These are phyloP conservation scores for Ceratobasidium theobromae DNA, from an alignment of 1,284 basidiomycete genomes.

Conservation along the genomic window DNA sequence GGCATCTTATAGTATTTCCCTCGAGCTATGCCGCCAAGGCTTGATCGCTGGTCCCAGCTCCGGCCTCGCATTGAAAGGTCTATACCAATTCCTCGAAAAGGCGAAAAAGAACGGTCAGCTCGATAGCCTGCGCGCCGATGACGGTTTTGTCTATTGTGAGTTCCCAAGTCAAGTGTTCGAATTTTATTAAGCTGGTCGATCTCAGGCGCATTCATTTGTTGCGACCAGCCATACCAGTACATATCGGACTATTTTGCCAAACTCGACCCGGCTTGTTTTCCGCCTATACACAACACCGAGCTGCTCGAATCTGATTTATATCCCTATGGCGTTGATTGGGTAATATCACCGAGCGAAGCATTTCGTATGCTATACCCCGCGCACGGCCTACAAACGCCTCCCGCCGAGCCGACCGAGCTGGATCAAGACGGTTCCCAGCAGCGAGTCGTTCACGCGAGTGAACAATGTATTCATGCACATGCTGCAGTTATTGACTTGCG, in stretches of 20 bases:
- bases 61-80: constrained; percentile 8
- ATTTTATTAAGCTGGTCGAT: background rate
- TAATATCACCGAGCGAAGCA: constrained; percentile 5
- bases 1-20: constrained; percentile 6
- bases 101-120: constrained; percentile 6
- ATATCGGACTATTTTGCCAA: constrained; percentile 22
- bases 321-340: constrained; percentile 23
- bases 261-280: background rate
- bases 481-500: constrained; percentile 19
- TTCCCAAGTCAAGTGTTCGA: too few relatives aligned
- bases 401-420: constrained; percentile 8
- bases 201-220: constrained; percentile 27
- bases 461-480: background rate
- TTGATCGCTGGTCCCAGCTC: constrained; percentile 23
- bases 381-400: constrained; percentile 4
- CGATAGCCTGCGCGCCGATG: background rate
- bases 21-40: constrained; percentile 19
- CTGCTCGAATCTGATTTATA: constrained; percentile 17
- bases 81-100: constrained; percentile 16
- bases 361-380: background rate
- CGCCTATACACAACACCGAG: constrained; percentile 26
- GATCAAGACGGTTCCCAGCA: background rate
- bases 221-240: constrained; percentile 28
- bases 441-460: background rate
- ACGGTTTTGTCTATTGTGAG: constrained; percentile 20